Evolutionary conservation across 495 filamentous ascomycete species (phyloP).

Genomic region (Talaromyces thailandensis): DNA sequence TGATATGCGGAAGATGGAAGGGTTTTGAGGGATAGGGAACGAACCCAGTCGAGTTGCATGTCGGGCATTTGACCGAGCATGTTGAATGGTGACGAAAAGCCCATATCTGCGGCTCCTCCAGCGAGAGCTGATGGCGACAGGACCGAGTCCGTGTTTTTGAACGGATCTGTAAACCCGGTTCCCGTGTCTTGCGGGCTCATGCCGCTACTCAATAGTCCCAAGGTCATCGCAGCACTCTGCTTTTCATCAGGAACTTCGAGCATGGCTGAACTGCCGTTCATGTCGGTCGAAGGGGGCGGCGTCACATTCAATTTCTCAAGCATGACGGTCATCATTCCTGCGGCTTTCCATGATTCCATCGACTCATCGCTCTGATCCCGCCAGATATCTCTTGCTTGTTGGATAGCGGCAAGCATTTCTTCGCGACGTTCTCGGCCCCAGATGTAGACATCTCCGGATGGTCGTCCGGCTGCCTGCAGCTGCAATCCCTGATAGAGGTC

Average conservation of each 20-base stretch:
- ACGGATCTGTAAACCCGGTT: constrained; percentile 20
- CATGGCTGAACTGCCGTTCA: constrained; percentile 11
- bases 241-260: constrained; percentile 37
- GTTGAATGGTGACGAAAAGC: constrained; percentile 41
- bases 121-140: constrained; percentile 26
- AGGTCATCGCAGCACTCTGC: constrained; percentile 66
- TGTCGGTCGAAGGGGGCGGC: constrained; percentile 19
- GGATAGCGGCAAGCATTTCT: constrained; percentile 67
- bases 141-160: constrained; percentile 25
- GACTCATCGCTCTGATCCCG: constrained; percentile 60
- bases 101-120: constrained; percentile 23
- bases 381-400: constrained; percentile 71
- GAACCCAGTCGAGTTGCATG: constrained; percentile 72
- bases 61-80: constrained; percentile 54
- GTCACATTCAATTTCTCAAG: constrained; percentile 57
- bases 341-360: constrained; percentile 86
- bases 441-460: constrained; percentile 47
- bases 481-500: constrained; percentile 52
- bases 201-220: constrained; percentile 69
- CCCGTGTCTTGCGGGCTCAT: constrained; percentile 51
- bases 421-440: constrained; percentile 62
- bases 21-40: constrained; percentile 12
- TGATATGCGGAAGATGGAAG: not conserved
- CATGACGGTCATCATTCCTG: constrained; percentile 68
- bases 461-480: constrained; percentile 25